Conservation (phyloP, 345 rosid species). For the Alliaria petiolata region DNA sequence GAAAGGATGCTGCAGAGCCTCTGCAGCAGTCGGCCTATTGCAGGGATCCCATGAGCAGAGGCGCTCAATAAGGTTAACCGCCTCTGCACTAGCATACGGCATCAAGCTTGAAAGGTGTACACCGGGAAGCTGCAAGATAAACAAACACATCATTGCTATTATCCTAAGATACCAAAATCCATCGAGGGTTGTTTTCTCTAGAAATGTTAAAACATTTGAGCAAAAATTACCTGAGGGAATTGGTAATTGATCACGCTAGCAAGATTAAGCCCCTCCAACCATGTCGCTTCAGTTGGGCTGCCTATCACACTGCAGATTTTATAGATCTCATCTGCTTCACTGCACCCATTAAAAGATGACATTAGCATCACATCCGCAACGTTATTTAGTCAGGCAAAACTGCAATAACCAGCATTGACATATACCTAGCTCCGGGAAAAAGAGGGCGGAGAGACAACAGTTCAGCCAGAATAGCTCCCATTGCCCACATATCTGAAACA, state of each 20-base stretch:
- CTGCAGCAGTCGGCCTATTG: conserved; percentile 82
- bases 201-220: background rate
- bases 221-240: conserved; percentile 57
- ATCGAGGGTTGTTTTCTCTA: background rate
- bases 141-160: background rate
- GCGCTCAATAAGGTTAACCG: conserved; percentile 59
- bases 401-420: background rate
- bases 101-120: conserved; percentile 49
- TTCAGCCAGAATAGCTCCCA: conserved; percentile 99
- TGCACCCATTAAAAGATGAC: conserved; percentile 33
- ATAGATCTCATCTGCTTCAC: conserved; percentile 95
- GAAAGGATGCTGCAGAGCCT: conserved; percentile 91
- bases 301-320: conserved; percentile 91
- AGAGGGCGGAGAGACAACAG: conserved; percentile 75
- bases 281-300: conserved; percentile 66
- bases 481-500: conserved; percentile 91
- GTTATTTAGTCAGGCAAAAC: background rate
- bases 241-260: conserved; percentile 74
- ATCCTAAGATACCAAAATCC: background rate
- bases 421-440: conserved; percentile 82
- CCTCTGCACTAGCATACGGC: conserved; percentile 69
- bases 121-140: conserved; percentile 48
- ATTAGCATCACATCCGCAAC: background rate
- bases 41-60: conserved; percentile 98
- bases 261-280: conserved; percentile 88